A percentile compares a stretch with the other conserved stretches of the same genome.
Conservation (phyloP, 306 rosid genomes). For the Fagus sylvatica region DNA sequence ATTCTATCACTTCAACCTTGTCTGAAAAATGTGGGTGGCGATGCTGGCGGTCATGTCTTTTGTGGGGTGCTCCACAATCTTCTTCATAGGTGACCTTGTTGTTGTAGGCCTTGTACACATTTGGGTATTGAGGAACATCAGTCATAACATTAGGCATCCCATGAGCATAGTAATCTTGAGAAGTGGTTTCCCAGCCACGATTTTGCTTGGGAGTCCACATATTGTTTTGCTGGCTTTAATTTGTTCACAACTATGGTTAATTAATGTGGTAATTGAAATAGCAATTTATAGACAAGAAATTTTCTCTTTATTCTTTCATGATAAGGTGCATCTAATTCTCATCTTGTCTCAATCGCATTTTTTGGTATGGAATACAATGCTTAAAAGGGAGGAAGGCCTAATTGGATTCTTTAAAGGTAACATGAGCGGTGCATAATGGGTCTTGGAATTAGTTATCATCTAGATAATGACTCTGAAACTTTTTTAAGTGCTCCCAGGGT, state of each 20-base stretch:
- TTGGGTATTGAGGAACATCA: slow-evolving; percentile 41
- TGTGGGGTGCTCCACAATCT: neutral
- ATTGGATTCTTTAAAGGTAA: neutral
- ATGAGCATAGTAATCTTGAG: neutral
- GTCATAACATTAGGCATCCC: too few relatives aligned
- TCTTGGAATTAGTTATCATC: neutral
- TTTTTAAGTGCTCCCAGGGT: too few relatives aligned
- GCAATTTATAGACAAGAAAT: slow-evolving; percentile 21
- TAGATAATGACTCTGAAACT: too few relatives aligned
- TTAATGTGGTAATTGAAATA: neutral
- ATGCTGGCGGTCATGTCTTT: neutral
- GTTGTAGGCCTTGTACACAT: slow-evolving; percentile 16
- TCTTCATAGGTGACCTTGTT: slow-evolving; percentile 33
- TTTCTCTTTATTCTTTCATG: slow-evolving; percentile 22
- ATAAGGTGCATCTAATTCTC: slow-evolving; percentile 38
- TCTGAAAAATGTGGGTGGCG: slow-evolving; percentile 25
- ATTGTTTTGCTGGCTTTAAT: neutral
- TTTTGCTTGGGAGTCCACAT: slow-evolving; percentile 13
- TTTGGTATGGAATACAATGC: neutral
- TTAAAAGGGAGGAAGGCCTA: neutral
- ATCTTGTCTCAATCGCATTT: slow-evolving; percentile 3
- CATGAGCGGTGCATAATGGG: neutral
- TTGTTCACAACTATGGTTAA: neutral
- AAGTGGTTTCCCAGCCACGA: neutral
- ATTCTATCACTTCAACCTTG: slow-evolving; percentile 42